Base-by-base conservation (phyloP, 805 yeast genomes). In the Pichia deserticola region DNA sequence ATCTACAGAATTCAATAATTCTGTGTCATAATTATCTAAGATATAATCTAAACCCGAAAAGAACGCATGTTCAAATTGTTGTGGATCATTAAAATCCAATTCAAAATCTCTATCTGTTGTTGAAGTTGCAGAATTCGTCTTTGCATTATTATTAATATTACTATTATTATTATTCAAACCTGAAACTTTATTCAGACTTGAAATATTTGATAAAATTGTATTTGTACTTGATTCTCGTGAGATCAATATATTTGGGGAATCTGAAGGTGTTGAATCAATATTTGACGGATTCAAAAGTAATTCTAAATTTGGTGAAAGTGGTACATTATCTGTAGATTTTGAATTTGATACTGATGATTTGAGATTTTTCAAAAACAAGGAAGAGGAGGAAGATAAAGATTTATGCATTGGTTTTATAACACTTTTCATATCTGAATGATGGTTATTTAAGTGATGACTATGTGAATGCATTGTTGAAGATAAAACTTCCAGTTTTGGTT, bases 21-120 rank as follows among this genome's bases (percentile, higher is more conserved):
- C 51, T 20, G 38, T 51, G 37, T 53, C 51, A 29, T 44, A 51
- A 30, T 48, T 48, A 35, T 57, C 60, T 36, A 66, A 49, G 25
- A 65, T 51, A 41, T 64, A 64, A 48, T 65, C 68, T 15, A 64
- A 47, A 2, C 69, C 68, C 30, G 62, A 63, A 43, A 60, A 61
- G 5, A 63, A 52, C 1, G 66, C 68, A 47, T 55, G 53, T 48
- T 66, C 67, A 44, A 65, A 61, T 41, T 60, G 61, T 32, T 56
- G 55, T 6, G 61, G 59, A 42, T 62, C 58, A 3, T 59, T 49
- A 4, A 58, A 54, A 32, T 57, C 63, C 5, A 53, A 38, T 10
- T 52, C 56, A 25, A 35, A 27, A 29, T 42, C 50, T 36, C 29
- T 28, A 40, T 41, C 45, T 4, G 50, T 36, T 7, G 42, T 40